Percentiles rank a stretch among this genome's conserved stretches.
These are phyloP conservation scores for Firmiana major DNA, from an alignment of 345 rosid species.

Conservation along the genomic window DNA sequence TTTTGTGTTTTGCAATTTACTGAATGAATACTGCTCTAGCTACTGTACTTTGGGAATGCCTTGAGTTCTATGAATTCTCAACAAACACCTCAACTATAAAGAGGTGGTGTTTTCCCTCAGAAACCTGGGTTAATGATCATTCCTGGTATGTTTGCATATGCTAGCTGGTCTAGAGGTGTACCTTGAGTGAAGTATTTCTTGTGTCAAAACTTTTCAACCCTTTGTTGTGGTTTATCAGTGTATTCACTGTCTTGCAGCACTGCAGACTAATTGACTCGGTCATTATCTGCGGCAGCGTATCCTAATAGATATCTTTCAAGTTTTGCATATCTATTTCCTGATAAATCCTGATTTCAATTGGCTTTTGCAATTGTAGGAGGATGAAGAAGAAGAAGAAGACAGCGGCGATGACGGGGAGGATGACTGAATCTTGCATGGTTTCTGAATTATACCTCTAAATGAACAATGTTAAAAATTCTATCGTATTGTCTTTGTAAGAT, in stretches of 20 bases:
- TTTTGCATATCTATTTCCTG: neutral
- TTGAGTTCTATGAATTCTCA: neutral
- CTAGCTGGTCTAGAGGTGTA: too few relatives aligned
- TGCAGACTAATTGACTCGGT: neutral
- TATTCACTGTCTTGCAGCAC: neutral
- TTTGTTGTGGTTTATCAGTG: neutral
- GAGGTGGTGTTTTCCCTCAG: neutral
- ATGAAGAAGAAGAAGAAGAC: constrained; percentile 17
- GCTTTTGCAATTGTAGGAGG: constrained; percentile 23
- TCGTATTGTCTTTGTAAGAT: neutral
- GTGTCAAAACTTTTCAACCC: neutral
- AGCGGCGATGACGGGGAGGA: constrained; percentile 40
- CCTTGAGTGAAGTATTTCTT: neutral
- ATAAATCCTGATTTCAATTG: neutral
- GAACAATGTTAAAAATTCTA: neutral
- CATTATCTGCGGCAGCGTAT: too few relatives aligned
- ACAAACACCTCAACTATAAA: neutral
- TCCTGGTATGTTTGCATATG: neutral
- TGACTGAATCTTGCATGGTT: constrained; percentile 19
- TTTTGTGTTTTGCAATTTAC: neutral
- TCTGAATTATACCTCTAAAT: neutral
- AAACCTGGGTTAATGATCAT: neutral
- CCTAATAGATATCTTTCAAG: too few relatives aligned
- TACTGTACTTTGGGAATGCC: neutral
- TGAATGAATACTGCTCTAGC: neutral